Evolutionary conservation across 2,329 filamentous ascomycete species (phyloP), one percentile per base, ranked within the genome.

Genomic region (Colletotrichum camelliae): DNA sequence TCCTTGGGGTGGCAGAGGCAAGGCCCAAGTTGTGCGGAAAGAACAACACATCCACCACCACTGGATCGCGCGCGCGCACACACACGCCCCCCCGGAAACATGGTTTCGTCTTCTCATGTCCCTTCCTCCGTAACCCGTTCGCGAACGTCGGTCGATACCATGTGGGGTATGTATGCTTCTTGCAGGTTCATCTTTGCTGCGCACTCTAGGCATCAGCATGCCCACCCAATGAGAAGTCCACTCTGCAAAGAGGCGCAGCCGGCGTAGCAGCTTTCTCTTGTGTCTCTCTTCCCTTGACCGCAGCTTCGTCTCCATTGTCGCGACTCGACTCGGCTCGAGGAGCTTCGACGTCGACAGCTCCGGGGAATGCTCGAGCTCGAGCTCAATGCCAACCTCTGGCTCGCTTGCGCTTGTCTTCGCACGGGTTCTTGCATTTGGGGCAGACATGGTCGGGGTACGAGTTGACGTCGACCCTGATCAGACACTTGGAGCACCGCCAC

Each of bases 401-500:
- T 48, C 67, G 70, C 78, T 85, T 85, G 66, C 87, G 82, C 78
- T 86, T 85, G 13, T 81, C 75, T 79, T 91, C 89, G 80, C 88
- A 89, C 4, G 81, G 78, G 15, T 80, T 85, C 77, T 86, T 87
- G 83, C 90, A 91, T 16, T 79, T 76, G 7, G 84, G 82, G 80
- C 90, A 92, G 58, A 85, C 83, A 72, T 77, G 74, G 67, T 77
- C 77, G 9, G 74, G 76, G 78, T 86, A 90, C 37, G 84, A 85
- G 43, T 84, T 75, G 76, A 89, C 81, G 68, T 81, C 77, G 69
- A 91, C 86, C 55, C 89, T 84, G 75, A 78, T 78, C 62, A 92
- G 86, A 79, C 90, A 91, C 75, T 87, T 87, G 66, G 85, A 84
- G 81, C 90, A 92, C 43, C 90, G 86, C 89, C 89, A 92, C 89